A percentile compares a stretch with the other conserved stretches of the same genome.
Conservation (phyloP, 257 asterid genomes). For the Solanum paucissectum region DNA sequence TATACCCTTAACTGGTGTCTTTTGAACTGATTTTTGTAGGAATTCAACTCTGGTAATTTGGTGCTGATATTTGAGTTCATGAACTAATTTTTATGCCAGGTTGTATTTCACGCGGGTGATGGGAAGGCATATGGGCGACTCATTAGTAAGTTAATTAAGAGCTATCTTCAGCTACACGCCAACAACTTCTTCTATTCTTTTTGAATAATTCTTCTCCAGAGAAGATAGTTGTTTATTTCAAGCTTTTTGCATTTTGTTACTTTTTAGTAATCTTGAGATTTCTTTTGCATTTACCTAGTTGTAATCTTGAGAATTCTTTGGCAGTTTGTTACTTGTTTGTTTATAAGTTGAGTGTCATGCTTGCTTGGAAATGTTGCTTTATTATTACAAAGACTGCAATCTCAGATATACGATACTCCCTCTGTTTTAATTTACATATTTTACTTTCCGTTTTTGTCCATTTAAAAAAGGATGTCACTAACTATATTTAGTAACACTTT, state of each 20-base stretch:
- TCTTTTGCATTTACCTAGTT: neutral
- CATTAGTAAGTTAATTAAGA: slow-evolving; percentile 37
- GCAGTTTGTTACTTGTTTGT: neutral
- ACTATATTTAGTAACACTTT: neutral
- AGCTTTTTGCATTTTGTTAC: neutral
- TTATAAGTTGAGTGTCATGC: neutral
- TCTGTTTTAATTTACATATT: neutral
- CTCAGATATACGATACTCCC: neutral
- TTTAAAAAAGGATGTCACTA: neutral
- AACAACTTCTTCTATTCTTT: neutral
- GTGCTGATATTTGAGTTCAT: neutral
- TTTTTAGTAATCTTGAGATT: neutral
- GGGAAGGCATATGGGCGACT: slow-evolving; percentile 64
- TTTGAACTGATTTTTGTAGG: neutral
- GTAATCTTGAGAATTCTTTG: neutral
- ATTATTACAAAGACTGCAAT: neutral
- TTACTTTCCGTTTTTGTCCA: neutral
- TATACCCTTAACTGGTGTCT: neutral
- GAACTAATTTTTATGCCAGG: slow-evolving; percentile 23
- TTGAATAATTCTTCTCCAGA: neutral
- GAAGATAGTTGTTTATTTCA: neutral
- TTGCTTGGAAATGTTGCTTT: neutral
- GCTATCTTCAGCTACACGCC: neutral
- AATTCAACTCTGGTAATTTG: neutral
- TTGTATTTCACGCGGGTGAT: slow-evolving; percentile 44